Base-by-base conservation (phyloP, 345 rosid genomes). In the Punica granatum region DNA sequence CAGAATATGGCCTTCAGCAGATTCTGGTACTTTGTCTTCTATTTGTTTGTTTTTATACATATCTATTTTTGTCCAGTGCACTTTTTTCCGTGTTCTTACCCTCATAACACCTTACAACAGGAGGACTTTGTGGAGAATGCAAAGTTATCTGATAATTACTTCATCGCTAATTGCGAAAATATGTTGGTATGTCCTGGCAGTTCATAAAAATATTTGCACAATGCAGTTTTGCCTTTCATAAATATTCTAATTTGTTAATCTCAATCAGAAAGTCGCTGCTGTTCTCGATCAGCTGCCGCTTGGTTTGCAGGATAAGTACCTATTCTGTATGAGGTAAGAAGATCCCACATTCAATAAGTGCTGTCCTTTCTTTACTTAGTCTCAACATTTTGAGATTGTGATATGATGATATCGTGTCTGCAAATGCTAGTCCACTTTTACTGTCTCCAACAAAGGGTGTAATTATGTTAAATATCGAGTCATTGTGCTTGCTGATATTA, bases 271-370 rank as follows among this genome's bases (percentile, higher is more conserved):
- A 84, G 86, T 85, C 64, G 97, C 97, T 0, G 74, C 82, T 32
- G 66, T 84, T 71, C 67, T 93, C 54, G 98, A 93, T 79, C 75
- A 82, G 68, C 69, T 93, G 86, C 97, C 98, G 60, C 88, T 90
- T 0, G 67, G 82, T 42, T 73, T 93, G 82, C 79, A 86, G 46
- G 88, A 88, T 66, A 93, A 90, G 78, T 93, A 86, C 70, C 92
- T 90, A 51, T 92, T 92, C 74, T 86, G 86, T 61, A 83, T 88
- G 62, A 93, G 98, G 96, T 93, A 80, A 70, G n/a, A n/a, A n/a
- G 11, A 19, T 54, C 34, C 58, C 60, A 53, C 69, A n/a, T 21
- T 49, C 34, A 65, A 30, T 37, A 62, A 64, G 44, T 62, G 16
- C 39, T 30, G 39, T 26, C 30, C 12, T 23, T 51, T 23, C 2